phyloP scores from a whole-genome alignment of 768 basidiomycete genomes.

The Leccinellum albellum region DNA sequence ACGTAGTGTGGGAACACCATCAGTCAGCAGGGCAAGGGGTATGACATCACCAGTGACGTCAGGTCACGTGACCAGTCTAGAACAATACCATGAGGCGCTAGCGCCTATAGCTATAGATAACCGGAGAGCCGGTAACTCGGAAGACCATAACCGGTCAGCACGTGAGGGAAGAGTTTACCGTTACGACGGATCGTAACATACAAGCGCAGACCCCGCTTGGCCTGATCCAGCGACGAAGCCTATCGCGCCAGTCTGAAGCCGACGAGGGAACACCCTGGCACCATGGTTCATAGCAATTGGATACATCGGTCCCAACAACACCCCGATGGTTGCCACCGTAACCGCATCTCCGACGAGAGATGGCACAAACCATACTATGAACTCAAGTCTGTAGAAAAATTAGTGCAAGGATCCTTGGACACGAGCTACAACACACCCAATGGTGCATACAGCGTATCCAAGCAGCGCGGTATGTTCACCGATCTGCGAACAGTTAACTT shows the following conservation, averaged over 20 bases:
- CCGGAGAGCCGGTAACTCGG: too few species aligned
- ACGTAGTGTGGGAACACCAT: too few species aligned
- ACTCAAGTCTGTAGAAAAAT: conserved; percentile 44
- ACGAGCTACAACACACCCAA: conserved; percentile 17
- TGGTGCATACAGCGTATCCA: conserved; percentile 27
- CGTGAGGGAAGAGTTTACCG: too few species aligned
- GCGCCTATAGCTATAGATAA: too few species aligned
- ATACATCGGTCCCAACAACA: conserved; percentile 74
- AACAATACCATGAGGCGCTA: too few species aligned
- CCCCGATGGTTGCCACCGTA: conserved; percentile 59
- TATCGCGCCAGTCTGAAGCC: conserved; percentile 35
- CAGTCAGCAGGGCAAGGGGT: too few species aligned
- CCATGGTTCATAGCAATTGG: conserved; percentile 46
- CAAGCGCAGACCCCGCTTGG: conserved; percentile 45
- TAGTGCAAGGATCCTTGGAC: background rate
- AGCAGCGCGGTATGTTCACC: conserved; percentile 30
- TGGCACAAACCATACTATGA: conserved; percentile 67
- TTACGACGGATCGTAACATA: too few species aligned
- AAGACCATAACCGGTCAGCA: too few species aligned
- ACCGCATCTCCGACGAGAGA: conserved; percentile 62
- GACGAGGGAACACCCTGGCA: conserved; percentile 31
- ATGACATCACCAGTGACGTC: too few species aligned
- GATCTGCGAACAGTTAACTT: conserved; percentile 16
- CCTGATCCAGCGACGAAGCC: conserved; percentile 55
- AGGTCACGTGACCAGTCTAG: too few species aligned